These are phyloP conservation scores for Thelonectria rubi DNA, from an alignment of 2,329 filamentous ascomycete species.

Conservation along the genomic window DNA sequence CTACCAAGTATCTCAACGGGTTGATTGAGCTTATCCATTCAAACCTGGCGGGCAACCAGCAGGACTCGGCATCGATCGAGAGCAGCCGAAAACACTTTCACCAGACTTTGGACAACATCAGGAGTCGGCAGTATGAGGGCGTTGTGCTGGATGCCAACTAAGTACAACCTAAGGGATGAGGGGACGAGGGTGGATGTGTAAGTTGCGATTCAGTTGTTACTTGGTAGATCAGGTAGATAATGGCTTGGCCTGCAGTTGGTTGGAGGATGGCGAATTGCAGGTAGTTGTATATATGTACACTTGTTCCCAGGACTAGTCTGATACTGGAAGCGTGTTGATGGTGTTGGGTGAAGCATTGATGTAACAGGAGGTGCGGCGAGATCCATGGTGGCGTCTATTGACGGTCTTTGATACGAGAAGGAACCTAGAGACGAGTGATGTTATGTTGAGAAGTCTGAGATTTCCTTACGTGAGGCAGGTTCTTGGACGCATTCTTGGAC, in stretches of 20 bases:
- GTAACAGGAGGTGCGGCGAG: not conserved
- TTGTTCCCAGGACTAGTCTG: constrained; percentile 29
- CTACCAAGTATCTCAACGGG: constrained; percentile 96
- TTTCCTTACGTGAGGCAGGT: no score
- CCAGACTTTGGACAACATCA: constrained; percentile 93
- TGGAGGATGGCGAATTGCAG: constrained; percentile 27
- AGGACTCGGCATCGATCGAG: constrained; percentile 83
- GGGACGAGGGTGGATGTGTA: not conserved
- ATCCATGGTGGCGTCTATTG: no score
- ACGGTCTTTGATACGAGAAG: no score
- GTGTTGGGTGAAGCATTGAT: not conserved
- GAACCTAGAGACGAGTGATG: no score
- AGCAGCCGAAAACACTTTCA: constrained; percentile 93
- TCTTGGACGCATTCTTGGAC: not conserved
- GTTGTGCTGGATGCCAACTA: constrained; percentile 74
- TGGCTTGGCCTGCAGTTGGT: constrained; percentile 31
- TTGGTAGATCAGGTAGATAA: constrained; percentile 41
- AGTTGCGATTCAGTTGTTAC: constrained; percentile 23
- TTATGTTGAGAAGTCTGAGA: no score
- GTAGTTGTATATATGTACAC: constrained; percentile 44
- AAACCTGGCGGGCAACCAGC: constrained; percentile 86
- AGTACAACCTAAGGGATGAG: constrained; percentile 14
- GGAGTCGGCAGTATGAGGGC: constrained; percentile 90
- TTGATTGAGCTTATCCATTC: constrained; percentile 98
- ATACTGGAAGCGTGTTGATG: constrained; percentile 6